Evolutionary conservation across 2,329 filamentous ascomycete species (phyloP).

Genomic region (Beauveria asiatica): DNA sequence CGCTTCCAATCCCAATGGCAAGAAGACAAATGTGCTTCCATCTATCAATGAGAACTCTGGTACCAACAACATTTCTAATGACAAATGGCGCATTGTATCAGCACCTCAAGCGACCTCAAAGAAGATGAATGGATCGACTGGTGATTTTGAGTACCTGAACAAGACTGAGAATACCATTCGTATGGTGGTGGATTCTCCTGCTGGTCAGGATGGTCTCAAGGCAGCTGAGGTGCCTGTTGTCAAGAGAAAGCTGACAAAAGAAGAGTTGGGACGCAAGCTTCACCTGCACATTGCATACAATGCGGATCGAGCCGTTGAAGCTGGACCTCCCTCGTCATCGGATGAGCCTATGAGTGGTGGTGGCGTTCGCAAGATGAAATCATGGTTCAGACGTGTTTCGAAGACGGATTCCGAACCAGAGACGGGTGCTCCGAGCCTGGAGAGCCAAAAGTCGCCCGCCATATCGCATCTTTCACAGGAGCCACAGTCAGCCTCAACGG

Average conservation of each 20-base stretch:
- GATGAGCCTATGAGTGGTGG: conserved; percentile 13
- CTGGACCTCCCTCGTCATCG: conserved; percentile 13
- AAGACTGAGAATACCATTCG: conserved; percentile 44
- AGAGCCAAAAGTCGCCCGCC: conserved; percentile 11
- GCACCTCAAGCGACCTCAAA: conserved; percentile 31
- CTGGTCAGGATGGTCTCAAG: conserved; percentile 27
- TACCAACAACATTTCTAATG: conserved; percentile 15
- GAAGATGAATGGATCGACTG: conserved; percentile 23
- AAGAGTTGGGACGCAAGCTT: conserved; percentile 15
- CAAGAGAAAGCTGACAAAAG: conserved; percentile 28
- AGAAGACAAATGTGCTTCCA: conserved; percentile 33
- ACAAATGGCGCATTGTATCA: conserved; percentile 38
- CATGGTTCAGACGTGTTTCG: conserved; percentile 44
- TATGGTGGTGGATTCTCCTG: conserved; percentile 38
- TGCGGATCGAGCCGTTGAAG: conserved; percentile 14
- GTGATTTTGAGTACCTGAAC: conserved; percentile 36
- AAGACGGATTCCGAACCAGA: conserved; percentile 22
- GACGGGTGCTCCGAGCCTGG: conserved; percentile 3
- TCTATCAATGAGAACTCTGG: conserved; percentile 39
- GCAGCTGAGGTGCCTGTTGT: conserved; percentile 33
- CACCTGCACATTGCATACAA: conserved; percentile 15
- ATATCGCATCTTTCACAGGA: conserved; percentile 19
- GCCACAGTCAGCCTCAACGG: conserved; percentile 18
- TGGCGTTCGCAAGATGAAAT: conserved; percentile 36
- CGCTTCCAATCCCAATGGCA: conserved; percentile 32